Evolutionary conservation across 768 basidiomycete species (phyloP).

Genomic region (Suillus discolor): DNA sequence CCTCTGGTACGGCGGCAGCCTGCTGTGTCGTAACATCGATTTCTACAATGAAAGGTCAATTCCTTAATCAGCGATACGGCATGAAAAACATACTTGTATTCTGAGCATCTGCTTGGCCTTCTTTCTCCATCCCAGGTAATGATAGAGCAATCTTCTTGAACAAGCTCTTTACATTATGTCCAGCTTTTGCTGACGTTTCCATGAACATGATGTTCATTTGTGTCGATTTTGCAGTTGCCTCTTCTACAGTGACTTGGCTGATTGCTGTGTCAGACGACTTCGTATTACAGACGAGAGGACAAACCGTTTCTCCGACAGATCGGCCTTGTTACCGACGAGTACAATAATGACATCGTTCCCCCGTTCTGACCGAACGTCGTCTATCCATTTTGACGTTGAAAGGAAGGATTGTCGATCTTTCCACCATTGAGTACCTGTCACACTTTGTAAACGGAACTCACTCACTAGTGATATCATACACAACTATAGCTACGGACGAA

Average conservation of each 20-base stretch:
- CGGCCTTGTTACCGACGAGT: constrained; percentile 98
- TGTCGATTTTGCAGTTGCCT: constrained; percentile 89
- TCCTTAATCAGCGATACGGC: constrained; percentile 1
- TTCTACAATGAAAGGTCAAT: constrained; percentile 49
- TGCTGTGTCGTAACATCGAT: constrained; percentile 86
- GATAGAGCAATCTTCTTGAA: constrained; percentile 99
- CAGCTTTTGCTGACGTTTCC: constrained; percentile 99
- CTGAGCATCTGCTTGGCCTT: constrained; percentile 57
- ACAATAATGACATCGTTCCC: constrained; percentile 99
- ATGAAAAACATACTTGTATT: constrained; percentile 43
- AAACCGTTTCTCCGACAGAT: constrained; percentile 96
- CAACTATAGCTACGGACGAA: constrained; percentile 97
- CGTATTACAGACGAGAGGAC: constrained; percentile 27
- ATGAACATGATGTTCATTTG: constrained; percentile 97
- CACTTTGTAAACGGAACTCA: constrained; percentile 18
- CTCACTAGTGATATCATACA: constrained; percentile 98
- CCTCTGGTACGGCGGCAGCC: constrained; percentile 75
- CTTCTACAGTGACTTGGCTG: constrained; percentile 99
- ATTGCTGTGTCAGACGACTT: constrained; percentile 14
- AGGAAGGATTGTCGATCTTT: constrained; percentile 96
- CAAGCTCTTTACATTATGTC: constrained; percentile 97
- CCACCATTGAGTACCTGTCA: constrained; percentile 8
- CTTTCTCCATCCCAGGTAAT: constrained; percentile 93
- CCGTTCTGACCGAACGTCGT: constrained; percentile 96
- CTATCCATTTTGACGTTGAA: constrained; percentile 99